Percentiles rank a stretch among this genome's conserved stretches.
These are phyloP conservation scores for Rosa persica DNA, from an alignment of 306 rosid genomes.

Conservation along the genomic window DNA sequence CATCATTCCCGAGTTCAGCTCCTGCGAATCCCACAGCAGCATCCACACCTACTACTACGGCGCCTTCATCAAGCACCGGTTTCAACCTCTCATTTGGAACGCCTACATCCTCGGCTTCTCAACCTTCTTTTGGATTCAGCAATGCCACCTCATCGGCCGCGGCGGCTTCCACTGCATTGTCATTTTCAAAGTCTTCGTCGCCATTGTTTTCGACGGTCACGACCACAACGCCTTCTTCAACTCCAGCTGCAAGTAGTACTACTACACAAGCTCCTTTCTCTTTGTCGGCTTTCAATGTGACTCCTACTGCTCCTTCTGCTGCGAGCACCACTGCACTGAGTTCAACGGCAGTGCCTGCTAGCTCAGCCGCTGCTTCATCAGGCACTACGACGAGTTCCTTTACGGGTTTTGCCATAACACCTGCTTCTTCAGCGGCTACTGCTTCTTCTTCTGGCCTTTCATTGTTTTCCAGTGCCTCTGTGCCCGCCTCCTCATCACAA, in stretches of 20 bases:
- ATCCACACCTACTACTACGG: constrained; percentile 18
- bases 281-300: constrained; percentile 36
- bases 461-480: constrained; percentile 37
- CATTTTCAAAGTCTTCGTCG: constrained; percentile 47
- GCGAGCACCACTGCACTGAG: constrained; percentile 27
- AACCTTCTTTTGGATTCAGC: constrained; percentile 44
- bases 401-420: constrained; percentile 35
- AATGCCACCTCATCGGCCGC: constrained; percentile 31
- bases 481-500: constrained; percentile 40
- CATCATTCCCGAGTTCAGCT: constrained; percentile 32
- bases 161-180: constrained; percentile 33
- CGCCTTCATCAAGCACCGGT: constrained; percentile 34
- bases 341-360: constrained; percentile 29
- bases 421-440: constrained; percentile 52
- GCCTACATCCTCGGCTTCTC: constrained; percentile 47
- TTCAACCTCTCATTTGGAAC: constrained; percentile 51
- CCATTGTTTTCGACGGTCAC: constrained; percentile 58
- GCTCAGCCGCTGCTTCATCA: constrained; percentile 37
- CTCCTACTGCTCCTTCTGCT: constrained; percentile 24
- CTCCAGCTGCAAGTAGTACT: constrained; percentile 44
- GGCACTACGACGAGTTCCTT: constrained; percentile 40
- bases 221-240: constrained; percentile 46
- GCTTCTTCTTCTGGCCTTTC: constrained; percentile 40
- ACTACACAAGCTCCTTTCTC: constrained; percentile 39
- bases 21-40: constrained; percentile 39